Percentiles rank a stretch among this genome's conserved stretches.
These are phyloP conservation scores for Fusarium denticulatum DNA, from an alignment of 2,329 filamentous ascomycete genomes.

Conservation along the genomic window DNA sequence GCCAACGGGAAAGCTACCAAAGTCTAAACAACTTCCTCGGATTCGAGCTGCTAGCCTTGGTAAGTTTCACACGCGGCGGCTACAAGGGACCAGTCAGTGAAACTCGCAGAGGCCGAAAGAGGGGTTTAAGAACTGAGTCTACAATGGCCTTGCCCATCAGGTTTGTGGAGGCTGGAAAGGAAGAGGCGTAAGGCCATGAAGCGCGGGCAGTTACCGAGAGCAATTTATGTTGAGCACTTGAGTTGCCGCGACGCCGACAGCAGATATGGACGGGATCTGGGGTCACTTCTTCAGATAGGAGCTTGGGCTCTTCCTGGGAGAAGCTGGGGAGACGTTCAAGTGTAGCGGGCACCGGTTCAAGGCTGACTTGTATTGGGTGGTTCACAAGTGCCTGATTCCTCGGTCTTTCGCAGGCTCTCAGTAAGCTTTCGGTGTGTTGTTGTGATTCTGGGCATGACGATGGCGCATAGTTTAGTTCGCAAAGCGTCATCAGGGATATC, in stretches of 20 bases:
- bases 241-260: fast-evolving
- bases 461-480: background rate
- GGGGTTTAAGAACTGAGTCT: background rate
- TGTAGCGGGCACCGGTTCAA: fast-evolving
- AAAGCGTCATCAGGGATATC: background rate
- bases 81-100: background rate
- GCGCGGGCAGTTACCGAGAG: background rate
- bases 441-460: background rate
- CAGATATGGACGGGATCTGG: fast-evolving
- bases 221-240: background rate
- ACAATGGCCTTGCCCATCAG: background rate
- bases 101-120: background rate
- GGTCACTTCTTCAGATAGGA: fast-evolving
- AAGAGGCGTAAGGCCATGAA: fast-evolving
- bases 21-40: fast-evolving
- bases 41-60: fast-evolving
- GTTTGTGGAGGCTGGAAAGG: too few relatives aligned
- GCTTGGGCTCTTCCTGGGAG: background rate
- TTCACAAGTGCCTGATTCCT: background rate
- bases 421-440: background rate
- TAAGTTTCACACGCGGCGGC: fast-evolving
- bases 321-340: background rate
- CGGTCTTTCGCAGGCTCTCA: background rate
- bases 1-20: fast-evolving
- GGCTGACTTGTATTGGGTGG: background rate